phyloP scores from a whole-genome alignment of 208 protist genomes.

The Acanthamoeba triangularis region DNA sequence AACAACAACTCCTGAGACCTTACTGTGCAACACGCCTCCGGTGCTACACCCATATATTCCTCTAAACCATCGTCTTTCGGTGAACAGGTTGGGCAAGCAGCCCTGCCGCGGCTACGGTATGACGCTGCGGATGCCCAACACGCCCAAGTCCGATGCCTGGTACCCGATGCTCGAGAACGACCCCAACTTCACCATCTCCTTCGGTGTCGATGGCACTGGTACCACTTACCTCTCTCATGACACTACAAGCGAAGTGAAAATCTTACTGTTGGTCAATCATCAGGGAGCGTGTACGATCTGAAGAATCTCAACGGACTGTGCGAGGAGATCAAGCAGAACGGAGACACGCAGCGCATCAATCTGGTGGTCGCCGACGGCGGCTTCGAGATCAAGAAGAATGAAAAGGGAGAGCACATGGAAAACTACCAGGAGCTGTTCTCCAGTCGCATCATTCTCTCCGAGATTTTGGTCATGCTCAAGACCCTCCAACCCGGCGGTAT shows the following conservation, averaged over 20 bases:
- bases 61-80: background rate
- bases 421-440: slow-evolving; percentile 94
- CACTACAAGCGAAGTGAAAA: no score
- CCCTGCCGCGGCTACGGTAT: slow-evolving; percentile 91
- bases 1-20: background rate
- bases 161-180: slow-evolving; percentile 89
- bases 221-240: no score
- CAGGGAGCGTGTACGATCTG: slow-evolving; percentile 92
- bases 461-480: slow-evolving; percentile 93
- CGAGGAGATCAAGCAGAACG: slow-evolving; percentile 81
- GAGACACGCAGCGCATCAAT: slow-evolving; percentile 82
- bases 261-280: no score
- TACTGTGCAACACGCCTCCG: no score
- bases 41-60: no score
- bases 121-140: slow-evolving; percentile 90
- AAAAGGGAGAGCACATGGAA: slow-evolving; percentile 82
- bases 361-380: slow-evolving; percentile 96
- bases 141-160: slow-evolving; percentile 90
- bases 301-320: slow-evolving; percentile 93
- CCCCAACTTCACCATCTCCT: slow-evolving; percentile 90
- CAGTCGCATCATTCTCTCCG: slow-evolving; percentile 92
- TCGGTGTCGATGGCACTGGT: slow-evolving; percentile 91
- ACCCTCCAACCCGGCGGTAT: slow-evolving; percentile 90
- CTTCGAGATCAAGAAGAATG: slow-evolving; percentile 91
- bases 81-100: background rate